Evolutionary conservation across 2,329 filamentous ascomycete species (phyloP).

Genomic region (Fusarium subtropicale): DNA sequence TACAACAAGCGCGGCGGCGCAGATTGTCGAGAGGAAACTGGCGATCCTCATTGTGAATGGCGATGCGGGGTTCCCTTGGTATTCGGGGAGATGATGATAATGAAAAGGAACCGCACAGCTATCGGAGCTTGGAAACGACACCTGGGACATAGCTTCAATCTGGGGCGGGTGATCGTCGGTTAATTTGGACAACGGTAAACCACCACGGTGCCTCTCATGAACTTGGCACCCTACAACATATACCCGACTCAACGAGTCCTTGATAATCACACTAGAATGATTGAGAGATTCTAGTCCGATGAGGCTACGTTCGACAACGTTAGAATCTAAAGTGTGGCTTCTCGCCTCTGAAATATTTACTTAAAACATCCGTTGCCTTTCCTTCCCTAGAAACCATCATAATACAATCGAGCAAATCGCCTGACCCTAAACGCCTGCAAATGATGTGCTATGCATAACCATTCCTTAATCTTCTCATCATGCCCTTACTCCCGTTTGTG

Average conservation of each 20-base stretch:
- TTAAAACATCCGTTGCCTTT: slow-evolving; percentile 25
- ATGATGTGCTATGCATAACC: slow-evolving; percentile 41
- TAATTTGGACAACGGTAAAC: slow-evolving; percentile 19
- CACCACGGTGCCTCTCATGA: neutral
- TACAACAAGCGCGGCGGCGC: slow-evolving; percentile 55
- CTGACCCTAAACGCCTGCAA: slow-evolving; percentile 42
- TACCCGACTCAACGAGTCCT: neutral
- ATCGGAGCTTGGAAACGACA: slow-evolving; percentile 37
- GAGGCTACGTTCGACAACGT: slow-evolving; percentile 3
- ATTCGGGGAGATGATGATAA: slow-evolving; percentile 7
- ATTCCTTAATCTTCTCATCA: slow-evolving; percentile 20
- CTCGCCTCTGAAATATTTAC: slow-evolving; percentile 24
- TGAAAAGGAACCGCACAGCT: slow-evolving; percentile 14
- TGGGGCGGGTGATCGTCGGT: slow-evolving; percentile 38
- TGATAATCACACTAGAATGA: neutral
- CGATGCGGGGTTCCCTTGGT: neutral
- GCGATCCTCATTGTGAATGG: slow-evolving; percentile 56
- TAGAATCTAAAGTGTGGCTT: slow-evolving; percentile 25
- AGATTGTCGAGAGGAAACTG: slow-evolving; percentile 57
- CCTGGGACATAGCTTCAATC: slow-evolving; percentile 25
- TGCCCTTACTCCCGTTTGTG: slow-evolving; percentile 24
- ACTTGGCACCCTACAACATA: neutral
- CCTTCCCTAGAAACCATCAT: slow-evolving; percentile 28
- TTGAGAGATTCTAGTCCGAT: neutral
- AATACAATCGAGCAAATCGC: slow-evolving; percentile 36